Conservation (phyloP, 192 early-diverging fungal genomes). For the Haplosporangium gracile region DNA sequence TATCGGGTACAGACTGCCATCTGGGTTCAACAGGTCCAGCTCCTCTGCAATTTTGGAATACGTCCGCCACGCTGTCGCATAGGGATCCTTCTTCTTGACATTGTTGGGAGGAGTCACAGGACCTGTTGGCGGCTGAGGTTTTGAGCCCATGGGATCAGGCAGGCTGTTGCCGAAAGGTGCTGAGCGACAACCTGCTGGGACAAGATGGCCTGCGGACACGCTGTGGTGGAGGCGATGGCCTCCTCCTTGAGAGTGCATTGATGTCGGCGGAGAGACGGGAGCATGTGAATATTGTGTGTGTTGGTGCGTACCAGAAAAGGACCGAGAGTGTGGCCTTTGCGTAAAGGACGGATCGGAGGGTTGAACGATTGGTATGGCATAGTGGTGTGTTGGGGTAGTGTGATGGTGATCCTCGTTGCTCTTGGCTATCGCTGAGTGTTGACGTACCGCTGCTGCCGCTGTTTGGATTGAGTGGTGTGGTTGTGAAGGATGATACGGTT, state of each 20-base stretch:
- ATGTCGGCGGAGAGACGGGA: background rate
- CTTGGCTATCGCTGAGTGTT: background rate
- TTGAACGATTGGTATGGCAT: constrained; percentile 15
- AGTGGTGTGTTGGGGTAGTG: background rate
- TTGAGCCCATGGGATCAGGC: background rate
- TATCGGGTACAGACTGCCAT: constrained; percentile 50
- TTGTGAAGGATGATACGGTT: background rate
- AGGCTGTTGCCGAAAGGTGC: constrained; percentile 10
- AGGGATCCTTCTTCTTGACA: constrained; percentile 48
- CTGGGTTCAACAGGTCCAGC: constrained; percentile 42
- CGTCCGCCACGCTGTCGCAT: constrained; percentile 53
- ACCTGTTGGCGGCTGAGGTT: background rate
- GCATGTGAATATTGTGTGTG: constrained; percentile 29
- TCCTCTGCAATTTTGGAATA: constrained; percentile 57
- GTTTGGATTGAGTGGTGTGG: background rate
- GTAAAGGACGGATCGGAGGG: constrained; percentile 43
- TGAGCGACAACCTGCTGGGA: constrained; percentile 16
- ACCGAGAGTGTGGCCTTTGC: constrained; percentile 31
- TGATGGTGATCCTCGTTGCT: background rate
- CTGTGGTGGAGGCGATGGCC: constrained; percentile 43
- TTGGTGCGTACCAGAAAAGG: constrained; percentile 35
- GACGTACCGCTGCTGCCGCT: background rate
- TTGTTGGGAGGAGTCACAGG: background rate
- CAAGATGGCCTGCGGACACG: constrained; percentile 32
- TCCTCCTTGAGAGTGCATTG: background rate